Evolutionary conservation across 768 basidiomycete species (phyloP).

Genomic region (Ramaria sp.): DNA sequence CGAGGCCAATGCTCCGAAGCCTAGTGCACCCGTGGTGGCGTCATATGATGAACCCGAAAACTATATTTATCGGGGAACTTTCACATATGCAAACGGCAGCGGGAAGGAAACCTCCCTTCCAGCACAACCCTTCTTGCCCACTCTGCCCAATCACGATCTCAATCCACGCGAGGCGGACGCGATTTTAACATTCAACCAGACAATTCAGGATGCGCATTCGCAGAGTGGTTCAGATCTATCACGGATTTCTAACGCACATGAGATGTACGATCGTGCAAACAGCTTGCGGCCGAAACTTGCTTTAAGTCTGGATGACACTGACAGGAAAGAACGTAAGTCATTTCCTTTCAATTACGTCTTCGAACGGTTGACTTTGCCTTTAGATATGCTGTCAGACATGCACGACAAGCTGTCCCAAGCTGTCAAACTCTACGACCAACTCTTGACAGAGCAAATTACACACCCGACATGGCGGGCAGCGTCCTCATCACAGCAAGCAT

Average conservation of each 20-base stretch:
- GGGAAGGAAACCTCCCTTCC: not conserved
- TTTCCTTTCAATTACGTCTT: not conserved
- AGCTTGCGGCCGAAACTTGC: slow-evolving; percentile 72
- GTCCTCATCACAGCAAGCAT: slow-evolving; percentile 8
- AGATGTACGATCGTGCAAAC: slow-evolving; percentile 77
- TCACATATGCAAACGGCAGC: not conserved
- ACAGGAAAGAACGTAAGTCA: slow-evolving; percentile 70
- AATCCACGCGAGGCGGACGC: slow-evolving; percentile 73
- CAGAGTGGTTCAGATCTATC: slow-evolving; percentile 71
- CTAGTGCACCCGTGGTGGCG: slow-evolving; percentile 60
- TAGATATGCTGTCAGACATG: slow-evolving; percentile 88
- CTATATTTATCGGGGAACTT: slow-evolving; percentile 26
- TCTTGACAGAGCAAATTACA: slow-evolving; percentile 75
- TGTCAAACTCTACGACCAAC: slow-evolving; percentile 82
- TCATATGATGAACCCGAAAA: slow-evolving; percentile 18
- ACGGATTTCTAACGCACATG: slow-evolving; percentile 74
- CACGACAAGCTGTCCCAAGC: slow-evolving; percentile 89
- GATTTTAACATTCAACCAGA: slow-evolving; percentile 85
- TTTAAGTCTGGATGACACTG: slow-evolving; percentile 74
- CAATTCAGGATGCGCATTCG: slow-evolving; percentile 72
- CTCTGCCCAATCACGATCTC: slow-evolving; percentile 69
- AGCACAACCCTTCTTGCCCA: slow-evolving; percentile 25
- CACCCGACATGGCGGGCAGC: slow-evolving; percentile 46
- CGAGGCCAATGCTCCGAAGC: slow-evolving; percentile 70
- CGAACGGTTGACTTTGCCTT: not conserved